These are phyloP conservation scores for Seiridium unicorne DNA, from an alignment of 2,329 filamentous ascomycete genomes.

Conservation along the genomic window DNA sequence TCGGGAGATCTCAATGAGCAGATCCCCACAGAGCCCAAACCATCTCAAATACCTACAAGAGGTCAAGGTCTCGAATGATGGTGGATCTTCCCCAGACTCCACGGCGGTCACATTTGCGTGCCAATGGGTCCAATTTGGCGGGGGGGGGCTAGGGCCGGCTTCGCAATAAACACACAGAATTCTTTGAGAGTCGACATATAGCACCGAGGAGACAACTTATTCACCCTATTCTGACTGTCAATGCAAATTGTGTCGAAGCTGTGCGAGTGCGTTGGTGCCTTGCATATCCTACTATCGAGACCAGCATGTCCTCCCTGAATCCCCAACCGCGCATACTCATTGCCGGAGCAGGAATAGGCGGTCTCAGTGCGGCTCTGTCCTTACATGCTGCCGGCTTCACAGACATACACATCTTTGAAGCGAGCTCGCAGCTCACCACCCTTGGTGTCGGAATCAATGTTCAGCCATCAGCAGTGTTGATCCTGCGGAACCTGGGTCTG, in stretches of 20 bases:
- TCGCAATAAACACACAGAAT: not conserved
- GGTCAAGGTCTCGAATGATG: not conserved
- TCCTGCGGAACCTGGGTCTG: slow-evolving; percentile 40
- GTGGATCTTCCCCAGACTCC: not conserved
- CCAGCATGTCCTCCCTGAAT: not conserved
- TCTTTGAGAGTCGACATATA: not conserved
- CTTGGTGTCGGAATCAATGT: slow-evolving; percentile 46
- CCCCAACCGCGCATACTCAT: slow-evolving; percentile 24
- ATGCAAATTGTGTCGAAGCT: not conserved
- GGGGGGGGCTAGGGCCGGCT: not conserved
- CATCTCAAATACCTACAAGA: no score
- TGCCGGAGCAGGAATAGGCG: slow-evolving; percentile 28
- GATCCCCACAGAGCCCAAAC: no score
- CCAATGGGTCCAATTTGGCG: not conserved
- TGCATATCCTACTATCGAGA: no score
- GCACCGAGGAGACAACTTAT: not conserved
- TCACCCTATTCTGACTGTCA: not conserved
- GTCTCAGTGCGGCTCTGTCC: slow-evolving; percentile 22
- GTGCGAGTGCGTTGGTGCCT: no score
- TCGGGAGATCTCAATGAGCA: no score
- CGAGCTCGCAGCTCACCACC: slow-evolving; percentile 36
- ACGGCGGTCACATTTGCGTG: not conserved
- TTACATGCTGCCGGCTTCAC: slow-evolving; percentile 30
- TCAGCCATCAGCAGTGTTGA: slow-evolving; percentile 42
- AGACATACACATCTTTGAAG: slow-evolving; percentile 42